phyloP scores from a whole-genome alignment of 495 filamentous ascomycete species.

The Lophiotrema nucula region DNA sequence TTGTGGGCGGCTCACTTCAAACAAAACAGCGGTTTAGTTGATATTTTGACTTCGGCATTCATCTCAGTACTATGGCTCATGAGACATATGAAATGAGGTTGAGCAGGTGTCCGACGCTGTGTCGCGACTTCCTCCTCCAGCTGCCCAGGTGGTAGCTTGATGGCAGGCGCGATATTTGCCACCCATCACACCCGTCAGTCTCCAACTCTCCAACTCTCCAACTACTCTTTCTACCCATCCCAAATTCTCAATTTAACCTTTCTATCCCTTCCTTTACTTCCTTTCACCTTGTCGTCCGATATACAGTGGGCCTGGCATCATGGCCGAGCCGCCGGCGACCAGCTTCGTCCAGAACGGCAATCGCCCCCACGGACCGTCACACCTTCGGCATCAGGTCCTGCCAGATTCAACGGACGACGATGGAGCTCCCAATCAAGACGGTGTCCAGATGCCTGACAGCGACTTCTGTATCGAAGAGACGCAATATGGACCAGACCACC shows the following conservation, averaged over 20 bases:
- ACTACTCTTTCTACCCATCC: neutral
- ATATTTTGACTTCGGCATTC: too few relatives aligned
- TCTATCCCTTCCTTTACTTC: neutral
- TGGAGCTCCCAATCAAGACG: neutral
- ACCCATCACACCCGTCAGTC: too few relatives aligned
- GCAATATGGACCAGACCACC: too few relatives aligned
- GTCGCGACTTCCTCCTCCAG: neutral
- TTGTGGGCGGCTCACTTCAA: too few relatives aligned
- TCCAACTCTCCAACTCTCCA: neutral
- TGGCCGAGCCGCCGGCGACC: neutral
- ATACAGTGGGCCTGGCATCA: neutral
- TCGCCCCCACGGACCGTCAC: neutral
- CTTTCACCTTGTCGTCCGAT: neutral
- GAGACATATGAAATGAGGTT: too few relatives aligned
- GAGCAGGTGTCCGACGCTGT: too few relatives aligned
- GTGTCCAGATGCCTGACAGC: slow-evolving; percentile 14
- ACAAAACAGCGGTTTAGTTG: too few relatives aligned
- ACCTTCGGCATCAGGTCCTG: slow-evolving; percentile 22
- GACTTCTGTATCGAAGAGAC: slow-evolving; percentile 23
- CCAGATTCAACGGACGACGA: too few relatives aligned
- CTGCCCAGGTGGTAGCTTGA: neutral
- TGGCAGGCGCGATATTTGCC: too few relatives aligned
- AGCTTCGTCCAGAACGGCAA: neutral
- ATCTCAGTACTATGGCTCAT: too few relatives aligned
- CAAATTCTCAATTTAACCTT: too few relatives aligned